Conservation (phyloP, 2,329 filamentous ascomycete species). For the Alternaria brassicicola region DNA sequence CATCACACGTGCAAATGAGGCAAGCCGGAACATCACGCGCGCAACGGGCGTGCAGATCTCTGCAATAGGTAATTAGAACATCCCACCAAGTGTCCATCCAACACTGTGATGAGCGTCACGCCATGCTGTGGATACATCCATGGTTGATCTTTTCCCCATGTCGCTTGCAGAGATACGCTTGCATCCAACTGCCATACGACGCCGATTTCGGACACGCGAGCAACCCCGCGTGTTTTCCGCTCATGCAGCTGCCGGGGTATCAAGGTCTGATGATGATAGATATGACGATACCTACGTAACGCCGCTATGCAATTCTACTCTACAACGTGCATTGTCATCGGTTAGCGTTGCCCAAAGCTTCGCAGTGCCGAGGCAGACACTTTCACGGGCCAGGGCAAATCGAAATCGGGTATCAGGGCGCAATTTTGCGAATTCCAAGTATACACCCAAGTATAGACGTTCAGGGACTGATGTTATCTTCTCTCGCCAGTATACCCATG, state of each 20-base stretch:
- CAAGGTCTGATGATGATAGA: neutral
- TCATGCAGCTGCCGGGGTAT: neutral
- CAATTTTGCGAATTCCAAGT: neutral
- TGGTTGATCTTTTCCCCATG: neutral
- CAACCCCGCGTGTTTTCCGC: constrained; percentile 10
- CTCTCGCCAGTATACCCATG: neutral
- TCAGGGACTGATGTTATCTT: neutral
- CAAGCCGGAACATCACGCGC: constrained; percentile 42
- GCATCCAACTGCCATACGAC: neutral
- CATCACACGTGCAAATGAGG: constrained; percentile 28
- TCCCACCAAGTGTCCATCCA: constrained; percentile 23
- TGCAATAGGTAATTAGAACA: constrained; percentile 17
- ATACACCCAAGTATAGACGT: neutral
- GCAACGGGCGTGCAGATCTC: constrained; percentile 46
- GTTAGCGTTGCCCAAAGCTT: neutral
- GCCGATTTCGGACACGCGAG: neutral
- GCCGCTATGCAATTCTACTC: neutral
- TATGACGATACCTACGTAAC: constrained; percentile 3
- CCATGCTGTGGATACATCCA: constrained; percentile 15
- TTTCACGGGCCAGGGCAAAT: neutral
- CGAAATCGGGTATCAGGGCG: neutral
- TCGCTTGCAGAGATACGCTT: neutral
- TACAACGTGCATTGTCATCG: neutral
- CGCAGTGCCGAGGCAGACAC: neutral
- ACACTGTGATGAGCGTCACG: constrained; percentile 24